These are phyloP conservation scores for Penicillium cataractarum DNA, from an alignment of 495 filamentous ascomycete species.

Conservation along the genomic window DNA sequence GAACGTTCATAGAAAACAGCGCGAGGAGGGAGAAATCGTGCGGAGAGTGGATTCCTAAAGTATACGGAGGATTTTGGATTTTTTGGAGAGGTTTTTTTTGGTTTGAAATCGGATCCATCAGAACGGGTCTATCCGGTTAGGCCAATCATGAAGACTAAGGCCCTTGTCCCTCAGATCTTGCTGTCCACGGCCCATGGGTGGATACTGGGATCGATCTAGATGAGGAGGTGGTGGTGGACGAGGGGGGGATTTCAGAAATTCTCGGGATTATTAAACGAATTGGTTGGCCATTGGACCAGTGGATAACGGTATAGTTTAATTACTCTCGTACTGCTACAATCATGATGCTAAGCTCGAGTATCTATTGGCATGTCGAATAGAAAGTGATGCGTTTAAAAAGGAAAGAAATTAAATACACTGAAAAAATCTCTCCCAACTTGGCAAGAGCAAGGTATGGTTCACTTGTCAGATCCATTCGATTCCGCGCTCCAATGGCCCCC, in stretches of 20 bases:
- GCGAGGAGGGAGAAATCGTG: constrained; percentile 20
- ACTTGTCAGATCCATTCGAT: constrained; percentile 1
- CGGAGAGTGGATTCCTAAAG: constrained; percentile 22
- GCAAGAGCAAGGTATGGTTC: background rate
- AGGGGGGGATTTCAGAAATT: background rate
- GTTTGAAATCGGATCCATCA: constrained; percentile 37
- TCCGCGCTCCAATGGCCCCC: background rate
- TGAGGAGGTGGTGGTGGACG: constrained; percentile 15
- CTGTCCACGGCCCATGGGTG: constrained; percentile 28
- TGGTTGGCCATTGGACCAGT: background rate
- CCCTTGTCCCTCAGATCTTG: constrained; percentile 28
- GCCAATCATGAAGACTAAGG: constrained; percentile 24
- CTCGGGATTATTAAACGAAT: background rate
- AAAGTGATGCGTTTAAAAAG: background rate
- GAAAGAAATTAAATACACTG: background rate
- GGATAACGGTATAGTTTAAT: background rate
- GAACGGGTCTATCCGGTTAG: constrained; percentile 38
- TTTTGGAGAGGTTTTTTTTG: constrained; percentile 1
- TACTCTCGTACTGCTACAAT: background rate
- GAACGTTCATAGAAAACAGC: constrained; percentile 29
- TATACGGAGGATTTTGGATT: constrained; percentile 30
- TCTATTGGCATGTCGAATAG: background rate
- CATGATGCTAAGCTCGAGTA: background rate
- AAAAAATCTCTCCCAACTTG: background rate
- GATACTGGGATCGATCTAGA: constrained; percentile 33